Base-by-base conservation (phyloP, 2,329 filamentous ascomycete genomes). In the Pseudopithomyces chartarum region DNA sequence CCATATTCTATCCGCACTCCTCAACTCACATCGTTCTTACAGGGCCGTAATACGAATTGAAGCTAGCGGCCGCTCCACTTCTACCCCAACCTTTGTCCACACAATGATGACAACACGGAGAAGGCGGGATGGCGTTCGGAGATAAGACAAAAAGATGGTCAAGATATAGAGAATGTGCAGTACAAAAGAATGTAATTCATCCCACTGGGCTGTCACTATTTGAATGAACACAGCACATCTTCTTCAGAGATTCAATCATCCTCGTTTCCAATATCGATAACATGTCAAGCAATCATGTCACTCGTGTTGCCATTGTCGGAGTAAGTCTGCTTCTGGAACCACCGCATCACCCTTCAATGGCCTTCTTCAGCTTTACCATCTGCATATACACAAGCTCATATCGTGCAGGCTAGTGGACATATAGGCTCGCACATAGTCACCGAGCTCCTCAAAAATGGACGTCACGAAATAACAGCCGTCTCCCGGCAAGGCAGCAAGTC, bases 261-360 rank as follows among this genome's bases (percentile, higher is more conserved):
- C 15, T 26, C 22, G 13, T 22, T 15, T 15, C 19, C 10, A 23
- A 5, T 13, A 13, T 33, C 10, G 33, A 10, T 15, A 46, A 33
- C 3, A 56, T 47, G 48, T 48, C 54, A 2, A 63, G 60, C 49
- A 63, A 70, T 44, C 55, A 63, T 58, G 63, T 78, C 59, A 59
- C 66, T 40, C 73, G 70, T 51, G 66, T 77, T 34, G 74, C 74
- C 39, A 69, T 78, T 39, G 66, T 77, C 34, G 75, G 75, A 20
- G 74, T 73, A 65, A 32, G 68, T 66, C 29, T 10, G 23, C 29
- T 54, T 29, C 23, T 40, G 19, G 33, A 22, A 39, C 13, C 29
- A n/a, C n/a, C n/a, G n/a, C n/a, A n/a, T n/a, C n/a, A n/a, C n/a
- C n/a, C n/a, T n/a, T n/a, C 8, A 42, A 15, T 12, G 39, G 10